Conservation (phyloP, 805 yeast genomes). For the Yarrowia hollandica region DNA sequence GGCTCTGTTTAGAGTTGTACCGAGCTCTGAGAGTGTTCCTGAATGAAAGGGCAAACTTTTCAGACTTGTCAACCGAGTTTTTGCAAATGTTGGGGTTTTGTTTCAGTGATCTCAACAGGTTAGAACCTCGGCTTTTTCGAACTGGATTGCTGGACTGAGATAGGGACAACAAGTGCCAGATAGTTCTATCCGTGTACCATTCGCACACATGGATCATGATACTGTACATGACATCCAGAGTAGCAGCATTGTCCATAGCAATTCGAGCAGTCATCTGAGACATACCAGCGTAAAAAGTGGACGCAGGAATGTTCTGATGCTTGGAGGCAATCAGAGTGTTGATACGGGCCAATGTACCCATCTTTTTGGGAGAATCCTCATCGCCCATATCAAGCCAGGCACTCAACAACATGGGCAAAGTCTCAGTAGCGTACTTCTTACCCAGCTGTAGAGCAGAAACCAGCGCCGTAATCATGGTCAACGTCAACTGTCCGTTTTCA, state of each 20-base stretch:
- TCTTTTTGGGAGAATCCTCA: constrained; percentile 25
- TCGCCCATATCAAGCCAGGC: constrained; percentile 55
- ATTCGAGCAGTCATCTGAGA: constrained; percentile 85
- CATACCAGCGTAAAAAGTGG: constrained; percentile 76
- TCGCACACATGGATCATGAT: constrained; percentile 59
- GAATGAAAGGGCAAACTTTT: constrained; percentile 15
- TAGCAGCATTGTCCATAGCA: constrained; percentile 57
- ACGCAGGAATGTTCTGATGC: constrained; percentile 50
- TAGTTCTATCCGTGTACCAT: constrained; percentile 74
- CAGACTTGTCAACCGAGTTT: constrained; percentile 2
- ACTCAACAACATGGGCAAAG: constrained; percentile 85
- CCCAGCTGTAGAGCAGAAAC: constrained; percentile 62
- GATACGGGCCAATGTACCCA: constrained; percentile 27
- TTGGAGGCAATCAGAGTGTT: constrained; percentile 41
- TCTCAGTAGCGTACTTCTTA: constrained; percentile 69
- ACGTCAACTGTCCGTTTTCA: constrained; percentile 50
- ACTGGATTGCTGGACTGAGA: constrained; percentile 7
- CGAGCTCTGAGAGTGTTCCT: not conserved
- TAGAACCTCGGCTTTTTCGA: not conserved
- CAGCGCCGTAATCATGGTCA: constrained; percentile 56
- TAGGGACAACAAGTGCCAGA: constrained; percentile 68
- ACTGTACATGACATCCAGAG: constrained; percentile 56
- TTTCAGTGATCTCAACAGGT: not conserved
- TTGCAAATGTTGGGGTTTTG: constrained; percentile 8
- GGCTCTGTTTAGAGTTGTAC: constrained; percentile 10